These are phyloP conservation scores for Lolium multiflorum DNA, from an alignment of 176 grass and related monocot species.

Conservation along the genomic window DNA sequence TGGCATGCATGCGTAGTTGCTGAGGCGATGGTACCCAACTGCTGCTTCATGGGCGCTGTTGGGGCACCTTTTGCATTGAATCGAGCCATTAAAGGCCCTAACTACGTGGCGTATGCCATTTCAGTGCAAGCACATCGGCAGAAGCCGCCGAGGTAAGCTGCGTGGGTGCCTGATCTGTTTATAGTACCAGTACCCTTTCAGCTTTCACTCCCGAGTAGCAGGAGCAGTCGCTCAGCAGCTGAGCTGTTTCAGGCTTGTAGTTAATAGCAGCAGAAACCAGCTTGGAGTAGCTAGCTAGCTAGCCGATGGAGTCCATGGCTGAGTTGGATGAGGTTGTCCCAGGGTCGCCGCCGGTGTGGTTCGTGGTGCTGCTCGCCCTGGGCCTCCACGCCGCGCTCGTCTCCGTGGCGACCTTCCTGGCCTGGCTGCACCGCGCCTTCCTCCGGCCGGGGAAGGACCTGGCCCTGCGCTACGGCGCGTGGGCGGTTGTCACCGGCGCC, in stretches of 20 bases:
- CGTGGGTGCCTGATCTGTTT: not conserved
- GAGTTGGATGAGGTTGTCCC: not conserved
- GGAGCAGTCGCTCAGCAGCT: not conserved
- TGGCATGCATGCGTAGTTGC: not conserved
- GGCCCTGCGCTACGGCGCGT: constrained; percentile 43
- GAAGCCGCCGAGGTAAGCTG: not conserved
- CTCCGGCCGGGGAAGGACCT: constrained; percentile 30
- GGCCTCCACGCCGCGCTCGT: not conserved
- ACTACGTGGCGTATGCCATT: not conserved
- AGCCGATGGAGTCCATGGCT: not conserved
- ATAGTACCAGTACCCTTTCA: not conserved
- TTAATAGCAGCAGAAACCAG: not conserved
- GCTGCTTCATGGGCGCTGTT: constrained; percentile 3
- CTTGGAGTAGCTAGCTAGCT: not conserved
- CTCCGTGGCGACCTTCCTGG: constrained; percentile 22
- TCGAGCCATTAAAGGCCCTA: not conserved
- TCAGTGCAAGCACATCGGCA: not conserved
- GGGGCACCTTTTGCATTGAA: constrained; percentile 30
- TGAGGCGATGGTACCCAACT: not conserved
- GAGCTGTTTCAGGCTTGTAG: constrained; percentile 23
- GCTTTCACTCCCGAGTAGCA: not conserved
- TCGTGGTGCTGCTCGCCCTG: constrained; percentile 25
- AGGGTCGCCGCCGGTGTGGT: constrained; percentile 18
- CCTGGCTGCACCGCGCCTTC: constrained; percentile 43
- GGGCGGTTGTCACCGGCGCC: constrained; percentile 68